Evolutionary conservation across 2,329 filamentous ascomycete genomes (phyloP).

Genomic region (Cytospora mali): DNA sequence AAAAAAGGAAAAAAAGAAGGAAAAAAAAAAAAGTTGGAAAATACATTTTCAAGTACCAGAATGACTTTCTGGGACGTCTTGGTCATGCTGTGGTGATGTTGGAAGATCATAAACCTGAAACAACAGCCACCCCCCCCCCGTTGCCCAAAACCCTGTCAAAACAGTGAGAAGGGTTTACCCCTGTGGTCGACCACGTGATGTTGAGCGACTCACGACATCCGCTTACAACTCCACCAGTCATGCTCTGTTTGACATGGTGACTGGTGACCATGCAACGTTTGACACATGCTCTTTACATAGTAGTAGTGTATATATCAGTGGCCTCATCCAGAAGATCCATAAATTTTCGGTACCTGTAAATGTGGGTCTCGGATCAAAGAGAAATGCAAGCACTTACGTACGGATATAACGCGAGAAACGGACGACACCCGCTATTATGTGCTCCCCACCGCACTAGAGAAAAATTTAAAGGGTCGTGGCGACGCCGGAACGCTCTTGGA

Average conservation of each 20-base stretch:
- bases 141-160: too few relatives aligned
- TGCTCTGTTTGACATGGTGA: neutral
- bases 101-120: too few relatives aligned
- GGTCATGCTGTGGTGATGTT: neutral
- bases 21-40: too few relatives aligned
- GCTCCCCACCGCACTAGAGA: slow-evolving; percentile 9
- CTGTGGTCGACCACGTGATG: too few relatives aligned
- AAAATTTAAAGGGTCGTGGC: slow-evolving; percentile 16
- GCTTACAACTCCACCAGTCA: neutral
- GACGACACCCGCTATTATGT: neutral
- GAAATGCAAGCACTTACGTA: neutral
- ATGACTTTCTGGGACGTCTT: neutral
- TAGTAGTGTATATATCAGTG: neutral
- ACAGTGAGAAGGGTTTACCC: too few relatives aligned
- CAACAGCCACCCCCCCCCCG: too few relatives aligned
- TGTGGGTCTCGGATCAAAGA: neutral
- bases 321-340: neutral
- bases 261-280: neutral
- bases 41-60: neutral
- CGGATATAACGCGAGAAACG: neutral
- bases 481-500: neutral
- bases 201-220: neutral
- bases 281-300: neutral
- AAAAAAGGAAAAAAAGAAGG: too few relatives aligned
- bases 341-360: neutral